Conservation (phyloP, 2,329 filamentous ascomycete species). For the Pyrenophora teres region DNA sequence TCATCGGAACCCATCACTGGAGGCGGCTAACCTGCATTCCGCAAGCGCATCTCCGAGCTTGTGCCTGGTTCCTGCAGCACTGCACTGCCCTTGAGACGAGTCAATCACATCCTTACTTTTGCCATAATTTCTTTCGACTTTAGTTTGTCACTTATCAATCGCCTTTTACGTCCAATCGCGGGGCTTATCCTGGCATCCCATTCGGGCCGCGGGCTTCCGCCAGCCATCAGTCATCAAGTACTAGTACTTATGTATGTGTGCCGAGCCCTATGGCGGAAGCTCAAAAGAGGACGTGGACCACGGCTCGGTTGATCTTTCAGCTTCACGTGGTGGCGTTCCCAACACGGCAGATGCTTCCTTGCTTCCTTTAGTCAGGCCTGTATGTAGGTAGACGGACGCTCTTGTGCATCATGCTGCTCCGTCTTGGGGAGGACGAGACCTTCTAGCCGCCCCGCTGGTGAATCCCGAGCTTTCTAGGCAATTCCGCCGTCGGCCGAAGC, state of each 20-base stretch:
- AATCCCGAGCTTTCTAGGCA: too few relatives aligned
- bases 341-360: constrained; percentile 13
- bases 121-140: not conserved
- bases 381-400: not conserved
- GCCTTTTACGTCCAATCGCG: not conserved
- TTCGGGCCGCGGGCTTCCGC: constrained; percentile 9
- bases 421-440: constrained; percentile 4
- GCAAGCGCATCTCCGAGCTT: not conserved
- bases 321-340: constrained; percentile 10
- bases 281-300: not conserved
- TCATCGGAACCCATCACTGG: constrained; percentile 2
- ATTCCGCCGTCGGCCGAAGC: too few relatives aligned
- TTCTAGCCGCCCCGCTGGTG: not conserved
- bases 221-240: constrained; percentile 4
- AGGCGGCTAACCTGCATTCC: not conserved
- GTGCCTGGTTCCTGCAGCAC: not conserved
- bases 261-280: constrained; percentile 1
- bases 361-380: not conserved
- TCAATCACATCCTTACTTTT: constrained; percentile 1
- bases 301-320: constrained; percentile 3
- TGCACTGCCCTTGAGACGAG: not conserved
- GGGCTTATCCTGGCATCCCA: constrained; percentile 6
- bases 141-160: constrained; percentile 2
- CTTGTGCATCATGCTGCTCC: constrained; percentile 1
- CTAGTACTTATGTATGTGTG: constrained; percentile 1